Base-by-base conservation (phyloP, 2,329 filamentous ascomycete species). In the Biscogniauxia sp. region DNA sequence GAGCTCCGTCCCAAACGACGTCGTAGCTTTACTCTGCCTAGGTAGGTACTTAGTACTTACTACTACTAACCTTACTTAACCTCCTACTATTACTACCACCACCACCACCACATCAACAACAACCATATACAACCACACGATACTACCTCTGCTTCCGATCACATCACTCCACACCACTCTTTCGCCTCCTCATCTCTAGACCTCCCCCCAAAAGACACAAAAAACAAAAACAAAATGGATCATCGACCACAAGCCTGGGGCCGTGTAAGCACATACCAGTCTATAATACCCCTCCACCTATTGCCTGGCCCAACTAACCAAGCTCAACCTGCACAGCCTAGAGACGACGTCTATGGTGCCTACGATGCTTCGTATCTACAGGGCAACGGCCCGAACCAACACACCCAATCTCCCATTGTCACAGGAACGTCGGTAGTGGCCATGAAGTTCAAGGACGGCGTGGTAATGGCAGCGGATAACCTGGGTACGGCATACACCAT, bases 401-500 rank as follows among this genome's bases (percentile, higher is more conserved):
- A 96, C 78, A 97, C 95, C 58, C 93, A 97, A 79, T 88, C 88
- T 32, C 95, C 95, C 72, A 89, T 96, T 68, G 95, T 99, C 64
- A 99, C 95, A 56, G 95, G 95, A 74, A 98, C 95, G 55, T 98
- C 95, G 57, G 95, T 99, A 65, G 79, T 99, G 60, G 95, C 89
- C 66, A 85, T 97, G 76, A 98, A 98, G 83, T 99, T 93, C 84
- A 94, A 93, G 74, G 92, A 93, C 69, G 95, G 95, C 73, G 93
- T 99, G 66, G 93, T 96, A 72, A 94, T 99, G 76, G 95, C 94
- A 56, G 92, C 95, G 71, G 95, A 99, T 79, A 99, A 98, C 81
- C 82, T 99, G 66, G 93, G 93, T 96, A 82, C 59, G 82, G 70
- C 51, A 51, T 55, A 51, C n/a, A 55, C 26, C 49, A 53, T 56